A percentile compares a stretch with the other conserved stretches of the same genome.
Conservation (phyloP, 768 basidiomycete species). For the Boletus huronensis region DNA sequence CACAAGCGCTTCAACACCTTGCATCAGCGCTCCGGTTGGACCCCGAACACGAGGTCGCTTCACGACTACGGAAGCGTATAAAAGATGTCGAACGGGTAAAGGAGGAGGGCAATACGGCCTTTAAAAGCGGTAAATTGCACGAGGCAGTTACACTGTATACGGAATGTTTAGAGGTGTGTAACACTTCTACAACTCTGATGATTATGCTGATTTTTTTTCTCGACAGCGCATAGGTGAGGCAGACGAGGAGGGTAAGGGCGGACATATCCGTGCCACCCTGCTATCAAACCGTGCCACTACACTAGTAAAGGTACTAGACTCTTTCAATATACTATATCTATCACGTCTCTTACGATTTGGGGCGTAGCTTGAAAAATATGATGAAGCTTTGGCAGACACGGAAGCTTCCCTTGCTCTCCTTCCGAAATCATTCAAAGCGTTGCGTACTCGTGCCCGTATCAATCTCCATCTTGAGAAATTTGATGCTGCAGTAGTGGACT, state of each 20-base stretch:
- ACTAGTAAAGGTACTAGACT: constrained; percentile 56
- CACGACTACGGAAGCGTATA: constrained; percentile 69
- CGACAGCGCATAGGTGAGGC: constrained; percentile 60
- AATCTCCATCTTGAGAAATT: constrained; percentile 70
- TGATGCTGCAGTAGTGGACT: constrained; percentile 69
- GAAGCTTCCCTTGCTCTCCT: constrained; percentile 60
- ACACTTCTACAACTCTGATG: neutral
- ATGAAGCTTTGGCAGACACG: constrained; percentile 71
- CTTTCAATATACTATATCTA: neutral
- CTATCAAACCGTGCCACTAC: constrained; percentile 85
- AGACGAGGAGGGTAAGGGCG: constrained; percentile 74
- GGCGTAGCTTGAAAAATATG: constrained; percentile 54
- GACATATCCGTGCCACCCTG: constrained; percentile 75
- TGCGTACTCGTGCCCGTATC: constrained; percentile 83
- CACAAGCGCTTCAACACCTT: constrained; percentile 69
- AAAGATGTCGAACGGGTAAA: constrained; percentile 80
- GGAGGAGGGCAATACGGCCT: constrained; percentile 78
- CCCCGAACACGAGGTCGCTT: constrained; percentile 70
- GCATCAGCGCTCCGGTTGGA: constrained; percentile 72
- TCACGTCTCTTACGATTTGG: constrained; percentile 6
- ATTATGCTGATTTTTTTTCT: neutral
- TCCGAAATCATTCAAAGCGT: constrained; percentile 75
- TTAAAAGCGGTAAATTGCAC: constrained; percentile 55
- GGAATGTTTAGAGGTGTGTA: constrained; percentile 63
- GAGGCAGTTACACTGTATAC: constrained; percentile 70